Evolutionary conservation across 129 eudicot genomes (phyloP).

Genomic region (Tagetes patula): DNA sequence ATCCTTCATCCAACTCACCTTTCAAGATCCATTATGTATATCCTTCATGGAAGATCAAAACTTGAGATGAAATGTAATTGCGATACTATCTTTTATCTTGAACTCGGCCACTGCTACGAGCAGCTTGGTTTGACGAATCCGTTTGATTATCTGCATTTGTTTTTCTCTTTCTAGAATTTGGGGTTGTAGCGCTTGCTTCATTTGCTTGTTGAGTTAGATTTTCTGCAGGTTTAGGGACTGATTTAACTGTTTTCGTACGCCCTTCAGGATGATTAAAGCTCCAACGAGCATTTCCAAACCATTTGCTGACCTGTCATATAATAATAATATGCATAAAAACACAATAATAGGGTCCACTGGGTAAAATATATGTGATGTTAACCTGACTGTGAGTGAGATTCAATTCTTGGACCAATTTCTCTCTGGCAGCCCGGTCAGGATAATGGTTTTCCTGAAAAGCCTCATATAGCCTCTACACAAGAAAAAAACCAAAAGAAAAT

Average conservation of each 20-base stretch:
- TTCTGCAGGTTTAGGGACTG: conserved; percentile 14
- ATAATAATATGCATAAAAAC: background rate
- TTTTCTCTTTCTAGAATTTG: conserved; percentile 33
- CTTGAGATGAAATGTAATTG: conserved; percentile 13
- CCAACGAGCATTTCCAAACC: conserved; percentile 93
- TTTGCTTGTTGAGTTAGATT: conserved; percentile 15
- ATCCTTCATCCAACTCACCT: conserved; percentile 1
- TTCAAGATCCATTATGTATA: background rate
- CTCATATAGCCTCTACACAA: conserved; percentile 64
- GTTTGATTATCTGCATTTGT: conserved; percentile 14
- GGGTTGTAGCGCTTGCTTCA: conserved; percentile 24
- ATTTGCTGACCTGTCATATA: conserved; percentile 59
- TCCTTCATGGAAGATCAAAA: conserved; percentile 10
- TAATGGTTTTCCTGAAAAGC: conserved; percentile 72
- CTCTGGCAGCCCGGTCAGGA: conserved; percentile 52
- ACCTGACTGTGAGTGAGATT: conserved; percentile 64
- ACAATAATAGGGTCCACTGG: background rate
- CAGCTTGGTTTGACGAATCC: conserved; percentile 25
- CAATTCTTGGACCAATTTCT: conserved; percentile 63
- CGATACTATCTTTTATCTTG: conserved; percentile 26
- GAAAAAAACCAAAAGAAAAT: background rate
- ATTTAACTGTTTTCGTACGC: conserved; percentile 18
- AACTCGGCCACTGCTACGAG: conserved; percentile 38
- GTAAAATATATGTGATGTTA: background rate
- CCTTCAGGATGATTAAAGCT: conserved; percentile 50